phyloP scores from a whole-genome alignment of 2,329 filamentous ascomycete species.

The Colletotrichum cuscutae region DNA sequence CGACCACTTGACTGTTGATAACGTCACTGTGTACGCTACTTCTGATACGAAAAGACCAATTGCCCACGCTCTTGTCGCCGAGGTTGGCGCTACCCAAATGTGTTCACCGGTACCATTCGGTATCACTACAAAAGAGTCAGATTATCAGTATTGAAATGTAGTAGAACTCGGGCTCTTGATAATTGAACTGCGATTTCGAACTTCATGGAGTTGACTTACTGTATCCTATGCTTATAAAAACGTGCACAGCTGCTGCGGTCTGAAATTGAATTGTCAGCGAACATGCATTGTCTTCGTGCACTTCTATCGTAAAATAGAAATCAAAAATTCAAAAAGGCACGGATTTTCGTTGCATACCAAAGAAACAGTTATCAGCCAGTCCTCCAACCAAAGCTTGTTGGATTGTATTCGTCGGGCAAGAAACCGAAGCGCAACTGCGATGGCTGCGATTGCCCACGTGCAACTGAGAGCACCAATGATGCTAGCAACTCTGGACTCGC shows the following conservation, averaged over 20 bases:
- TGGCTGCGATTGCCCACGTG: constrained; percentile 35
- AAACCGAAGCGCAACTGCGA: constrained; percentile 36
- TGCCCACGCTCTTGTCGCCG: constrained; percentile 36
- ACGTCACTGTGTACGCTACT: constrained; percentile 35
- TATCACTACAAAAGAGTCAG: constrained; percentile 25
- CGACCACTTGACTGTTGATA: constrained; percentile 38
- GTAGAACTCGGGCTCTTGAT: neutral
- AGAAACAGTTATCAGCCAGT: constrained; percentile 39
- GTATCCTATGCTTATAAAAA: constrained; percentile 34
- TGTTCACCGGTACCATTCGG: constrained; percentile 38
- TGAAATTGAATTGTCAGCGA: neutral
- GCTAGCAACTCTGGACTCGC: constrained; percentile 33
- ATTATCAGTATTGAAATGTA: no score
- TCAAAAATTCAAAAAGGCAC: neutral
- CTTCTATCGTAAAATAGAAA: neutral
- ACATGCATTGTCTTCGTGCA: no score
- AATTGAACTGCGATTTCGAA: neutral
- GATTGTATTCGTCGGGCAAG: constrained; percentile 35
- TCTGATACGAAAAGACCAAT: constrained; percentile 39
- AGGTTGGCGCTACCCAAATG: constrained; percentile 38
- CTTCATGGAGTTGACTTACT: constrained; percentile 26
- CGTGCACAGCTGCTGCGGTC: constrained; percentile 31
- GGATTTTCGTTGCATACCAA: constrained; percentile 33
- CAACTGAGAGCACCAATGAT: constrained; percentile 35
- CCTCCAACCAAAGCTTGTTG: constrained; percentile 38